phyloP scores from a whole-genome alignment of 208 protist genomes.

The Leishmania martiniquensis region DNA sequence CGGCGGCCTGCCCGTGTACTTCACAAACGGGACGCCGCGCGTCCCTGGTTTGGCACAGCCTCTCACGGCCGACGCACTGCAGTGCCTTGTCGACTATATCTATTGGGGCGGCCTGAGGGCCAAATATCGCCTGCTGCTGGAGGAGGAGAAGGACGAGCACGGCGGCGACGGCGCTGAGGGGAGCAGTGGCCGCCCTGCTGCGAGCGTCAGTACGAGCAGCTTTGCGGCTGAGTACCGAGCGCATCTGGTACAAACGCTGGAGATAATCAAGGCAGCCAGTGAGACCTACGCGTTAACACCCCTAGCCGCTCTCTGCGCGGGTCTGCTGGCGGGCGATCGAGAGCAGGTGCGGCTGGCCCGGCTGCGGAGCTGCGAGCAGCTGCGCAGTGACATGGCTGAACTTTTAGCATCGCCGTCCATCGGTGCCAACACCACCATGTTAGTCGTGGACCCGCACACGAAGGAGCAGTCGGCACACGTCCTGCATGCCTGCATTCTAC shows the following conservation, averaged over 20 bases:
- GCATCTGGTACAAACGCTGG: slow-evolving; percentile 30
- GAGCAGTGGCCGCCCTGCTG: not conserved
- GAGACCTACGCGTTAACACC: slow-evolving; percentile 52
- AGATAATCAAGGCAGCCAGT: slow-evolving; percentile 42
- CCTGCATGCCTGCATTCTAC: slow-evolving; percentile 71
- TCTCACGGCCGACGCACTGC: slow-evolving; percentile 56
- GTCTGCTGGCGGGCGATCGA: slow-evolving; percentile 42
- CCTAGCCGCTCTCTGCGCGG: slow-evolving; percentile 52
- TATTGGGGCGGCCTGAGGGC: slow-evolving; percentile 70
- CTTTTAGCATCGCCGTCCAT: slow-evolving; percentile 33
- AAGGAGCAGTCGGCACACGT: slow-evolving; percentile 57
- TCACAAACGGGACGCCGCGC: slow-evolving; percentile 68
- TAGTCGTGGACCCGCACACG: slow-evolving; percentile 85
- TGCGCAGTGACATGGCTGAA: slow-evolving; percentile 59
- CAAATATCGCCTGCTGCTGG: slow-evolving; percentile 53
- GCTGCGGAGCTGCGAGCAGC: slow-evolving; percentile 37
- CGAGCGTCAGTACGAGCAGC: slow-evolving; percentile 2
- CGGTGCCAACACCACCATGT: slow-evolving; percentile 64
- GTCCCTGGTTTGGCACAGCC: slow-evolving; percentile 58
- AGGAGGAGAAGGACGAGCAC: slow-evolving; percentile 49
- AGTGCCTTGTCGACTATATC: slow-evolving; percentile 66
- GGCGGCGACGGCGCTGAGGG: slow-evolving; percentile 7
- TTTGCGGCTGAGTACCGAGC: slow-evolving; percentile 24
- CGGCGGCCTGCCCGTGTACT: slow-evolving; percentile 45
- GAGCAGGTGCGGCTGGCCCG: slow-evolving; percentile 42